Conservation (phyloP, 768 basidiomycete genomes). For the Suillus decipiens region DNA sequence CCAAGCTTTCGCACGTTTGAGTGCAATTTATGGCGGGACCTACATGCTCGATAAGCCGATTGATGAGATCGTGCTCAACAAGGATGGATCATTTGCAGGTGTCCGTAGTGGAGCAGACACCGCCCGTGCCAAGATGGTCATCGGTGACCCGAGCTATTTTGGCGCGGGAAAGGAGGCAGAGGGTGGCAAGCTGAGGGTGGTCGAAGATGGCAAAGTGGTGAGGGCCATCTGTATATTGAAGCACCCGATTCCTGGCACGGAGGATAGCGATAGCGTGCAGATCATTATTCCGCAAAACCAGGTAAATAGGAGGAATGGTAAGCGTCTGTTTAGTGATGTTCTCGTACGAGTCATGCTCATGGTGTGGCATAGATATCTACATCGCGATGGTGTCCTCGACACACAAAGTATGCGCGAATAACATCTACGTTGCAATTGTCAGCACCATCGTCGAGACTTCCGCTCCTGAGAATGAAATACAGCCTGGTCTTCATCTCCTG, state of each 20-base stretch:
- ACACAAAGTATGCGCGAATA: slow-evolving; percentile 97
- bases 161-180: slow-evolving; percentile 66
- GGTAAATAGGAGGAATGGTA: slow-evolving; percentile 89
- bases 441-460: slow-evolving; percentile 97
- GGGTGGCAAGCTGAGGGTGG: slow-evolving; percentile 79
- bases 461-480: slow-evolving; percentile 88
- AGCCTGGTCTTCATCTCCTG: slow-evolving; percentile 88
- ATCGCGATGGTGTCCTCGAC: slow-evolving; percentile 96
- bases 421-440: slow-evolving; percentile 95
- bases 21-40: slow-evolving; percentile 98
- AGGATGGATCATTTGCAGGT: slow-evolving; percentile 87
- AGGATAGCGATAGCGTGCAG: slow-evolving; percentile 92
- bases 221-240: slow-evolving; percentile 97
- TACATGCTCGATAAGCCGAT: slow-evolving; percentile 99
- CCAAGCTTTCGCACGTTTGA: slow-evolving; percentile 96
- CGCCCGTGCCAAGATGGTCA: slow-evolving; percentile 96
- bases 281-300: slow-evolving; percentile 99
- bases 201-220: slow-evolving; percentile 94
- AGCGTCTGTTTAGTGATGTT: slow-evolving; percentile 26
- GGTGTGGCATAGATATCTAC: slow-evolving; percentile 81
- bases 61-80: slow-evolving; percentile 85
- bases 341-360: slow-evolving; percentile 9
- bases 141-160: slow-evolving; percentile 98
- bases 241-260: slow-evolving; percentile 97
- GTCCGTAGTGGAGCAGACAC: slow-evolving; percentile 89